Base-by-base conservation (phyloP, 331 rosid genomes). In the Prunus yedoensis region DNA sequence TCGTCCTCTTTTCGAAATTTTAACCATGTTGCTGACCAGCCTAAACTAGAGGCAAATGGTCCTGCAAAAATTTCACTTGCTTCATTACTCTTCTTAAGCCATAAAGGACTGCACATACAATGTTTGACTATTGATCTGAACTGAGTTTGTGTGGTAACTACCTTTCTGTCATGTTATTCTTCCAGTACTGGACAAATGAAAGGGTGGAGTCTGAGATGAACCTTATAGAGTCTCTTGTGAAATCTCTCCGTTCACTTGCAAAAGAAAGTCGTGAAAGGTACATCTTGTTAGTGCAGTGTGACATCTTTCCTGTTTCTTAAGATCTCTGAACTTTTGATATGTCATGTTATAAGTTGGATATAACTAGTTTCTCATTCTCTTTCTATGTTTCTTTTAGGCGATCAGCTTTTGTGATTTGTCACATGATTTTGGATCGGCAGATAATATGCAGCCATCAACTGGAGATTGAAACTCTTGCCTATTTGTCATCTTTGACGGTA, bases 241-340 rank as follows among this genome's bases (percentile, higher is more conserved):
- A 82, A 85, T 89, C 95, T 80, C 87, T 91, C 54, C 86, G 98
- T 82, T 90, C 97, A 65, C 87, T 94, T 65, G 93, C 97, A 70
- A 92, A 94, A 79, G 99, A 94, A 88, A 91, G 85, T 72, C 93
- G 93, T 57, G 96, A 92, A 78, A 92, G 95, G 99, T 92, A 87
- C 30, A 77, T 45, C 17, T 68, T 27, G 18, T 32, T 11, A 23
- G 27, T 43, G 46, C 11, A n/a, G 17, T 45, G 52, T 46, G 13
- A 46, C 45, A 18, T 28, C 46, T 10, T 35, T 35, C 41, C 8
- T 35, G 41, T 35, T 35, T 35, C 41, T 35, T 5, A 35, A 35
- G 41, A 35, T 35, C 41, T 35, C 41, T 5, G 8, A 35, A 35
- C 41, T 35, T 59, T 58, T 69, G 69, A 50, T 51, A 38, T 69